Base-by-base conservation (phyloP, 2,329 filamentous ascomycete genomes). In the Claviceps fusiformis region DNA sequence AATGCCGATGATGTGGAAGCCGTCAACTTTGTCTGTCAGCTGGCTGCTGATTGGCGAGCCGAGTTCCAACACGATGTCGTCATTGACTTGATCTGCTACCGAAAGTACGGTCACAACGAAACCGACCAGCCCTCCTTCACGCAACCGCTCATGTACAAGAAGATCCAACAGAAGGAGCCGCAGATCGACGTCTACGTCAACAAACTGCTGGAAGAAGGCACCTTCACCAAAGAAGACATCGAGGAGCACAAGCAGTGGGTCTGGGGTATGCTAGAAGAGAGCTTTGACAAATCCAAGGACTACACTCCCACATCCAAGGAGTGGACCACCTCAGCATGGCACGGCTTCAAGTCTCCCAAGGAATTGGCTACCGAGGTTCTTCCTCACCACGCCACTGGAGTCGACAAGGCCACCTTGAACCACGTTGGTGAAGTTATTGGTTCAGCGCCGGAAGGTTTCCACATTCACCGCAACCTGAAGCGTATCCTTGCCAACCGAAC, bases 181-280 rank as follows among this genome's bases (percentile, higher is more conserved):
- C 88, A 93, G 68, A 84, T 98, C 57, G 86, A 95, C 68, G 88
- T 89, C 65, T 98, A 98, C 69, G 82, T 93, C 62, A 82, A 95
- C 67, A 88, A 95, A 78, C 84, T 98, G 54, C 78, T 96, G 47
- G 79, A 89, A 59, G 91, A 96, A 67, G 89, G 91, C 64, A 95
- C 88, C 54, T 98, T 98, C 75, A 95, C 89, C 62, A 92, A 95
- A 75, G 91, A 93, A 65, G 93, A 98, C 68, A 86, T 98, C 58
- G 92, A 98, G 57, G 93, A 98, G 78, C 93, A 98, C 80, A 95
- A 95, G 80, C 88, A 95, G 71, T 98, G 93, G 93, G 93, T 97
- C 57, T 98, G 92, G 93, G 88, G 88, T 59, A 97, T 97, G 91
- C 80, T 98, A 56, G 92, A 95, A 67, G 92, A 97, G 71, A 96